A percentile compares a stretch with the other conserved stretches of the same genome.
phyloP scores from a whole-genome alignment of 192 early-diverging fungal species.

The Backusella mclennaniae region DNA sequence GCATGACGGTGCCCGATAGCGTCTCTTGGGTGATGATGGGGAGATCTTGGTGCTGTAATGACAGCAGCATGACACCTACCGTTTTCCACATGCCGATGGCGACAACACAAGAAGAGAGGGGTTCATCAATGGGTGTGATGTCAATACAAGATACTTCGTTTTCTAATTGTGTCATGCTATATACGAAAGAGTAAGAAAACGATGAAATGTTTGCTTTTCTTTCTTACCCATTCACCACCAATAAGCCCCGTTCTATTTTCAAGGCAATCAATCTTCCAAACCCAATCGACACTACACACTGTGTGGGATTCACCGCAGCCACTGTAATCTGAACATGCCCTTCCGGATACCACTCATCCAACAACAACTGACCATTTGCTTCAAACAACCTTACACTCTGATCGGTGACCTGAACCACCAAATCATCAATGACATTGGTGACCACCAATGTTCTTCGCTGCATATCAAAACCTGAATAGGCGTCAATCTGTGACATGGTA shows the following conservation, averaged over 20 bases:
- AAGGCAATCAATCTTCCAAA: constrained; percentile 61
- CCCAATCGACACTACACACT: constrained; percentile 60
- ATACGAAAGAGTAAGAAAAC: background rate
- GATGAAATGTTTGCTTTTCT: background rate
- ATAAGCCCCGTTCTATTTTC: constrained; percentile 38
- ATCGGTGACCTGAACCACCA: constrained; percentile 67
- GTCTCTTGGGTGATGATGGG: constrained; percentile 43
- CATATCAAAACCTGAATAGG: constrained; percentile 36
- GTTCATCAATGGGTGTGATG: constrained; percentile 47
- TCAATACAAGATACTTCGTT: constrained; percentile 78
- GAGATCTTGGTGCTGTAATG: constrained; percentile 51
- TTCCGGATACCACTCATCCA: constrained; percentile 52
- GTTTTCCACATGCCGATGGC: constrained; percentile 80
- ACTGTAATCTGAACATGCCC: constrained; percentile 49
- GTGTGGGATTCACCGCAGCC: constrained; percentile 56
- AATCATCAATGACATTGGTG: constrained; percentile 42
- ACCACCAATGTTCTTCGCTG: constrained; percentile 45
- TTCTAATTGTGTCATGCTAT: constrained; percentile 45
- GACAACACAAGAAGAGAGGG: constrained; percentile 32
- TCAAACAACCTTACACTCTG: constrained; percentile 53
- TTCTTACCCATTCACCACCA: constrained; percentile 48
- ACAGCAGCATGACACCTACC: constrained; percentile 57
- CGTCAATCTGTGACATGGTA: constrained; percentile 31
- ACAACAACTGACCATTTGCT: constrained; percentile 20
- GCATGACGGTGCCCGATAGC: constrained; percentile 57